Base-by-base conservation (phyloP, 1,284 basidiomycete species). In the Rhodotorula sp. region DNA sequence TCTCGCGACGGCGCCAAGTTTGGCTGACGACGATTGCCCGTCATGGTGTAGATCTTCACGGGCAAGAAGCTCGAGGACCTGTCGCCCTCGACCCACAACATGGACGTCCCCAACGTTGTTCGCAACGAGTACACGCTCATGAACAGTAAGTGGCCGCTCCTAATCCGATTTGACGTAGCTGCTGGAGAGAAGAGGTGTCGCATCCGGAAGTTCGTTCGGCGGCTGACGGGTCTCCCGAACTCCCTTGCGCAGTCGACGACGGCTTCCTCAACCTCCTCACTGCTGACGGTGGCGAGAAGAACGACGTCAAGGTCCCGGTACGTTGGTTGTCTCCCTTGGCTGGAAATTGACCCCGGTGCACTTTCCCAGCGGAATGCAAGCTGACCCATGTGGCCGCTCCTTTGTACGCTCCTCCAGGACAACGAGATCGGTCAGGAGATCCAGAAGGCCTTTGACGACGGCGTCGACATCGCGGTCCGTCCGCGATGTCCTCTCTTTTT, bases 1-100 rank as follows among this genome's bases (percentile, higher is more conserved):
- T 29, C 29, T 29, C 29, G 29, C 29, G 29, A 29, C 29, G 29
- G 29, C 29, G 14, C 29, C 57, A 7, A 18, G 15, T 31, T 51
- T 21, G 48, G 10, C 58, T 66, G 54, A 63, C 66, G 12, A 26
- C 16, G 3, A 2, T 16, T 14, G 5, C 20, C 20, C 46, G 23
- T 15, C 34, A 51, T 14, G 16, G 10, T 29, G 49, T 78, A 94
- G 93, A 96, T 97, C 84, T 97, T 97, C 87, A 97, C 93, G 78
- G 87, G 87, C 80, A 95, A 95, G 87, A 97, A 97, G 86, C 80
- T 92, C 83, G 96, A 99, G 88, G 96, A 98, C 88, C 95, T 98
- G 83, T 96, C 85, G 79, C 96, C 96, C 81, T 99, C 97, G 80
- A 97, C 93, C 81, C 93, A 97, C 87, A 97, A 97, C 86, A 92